phyloP scores from a whole-genome alignment of 1,284 basidiomycete genomes.

The Meira nashicola region DNA sequence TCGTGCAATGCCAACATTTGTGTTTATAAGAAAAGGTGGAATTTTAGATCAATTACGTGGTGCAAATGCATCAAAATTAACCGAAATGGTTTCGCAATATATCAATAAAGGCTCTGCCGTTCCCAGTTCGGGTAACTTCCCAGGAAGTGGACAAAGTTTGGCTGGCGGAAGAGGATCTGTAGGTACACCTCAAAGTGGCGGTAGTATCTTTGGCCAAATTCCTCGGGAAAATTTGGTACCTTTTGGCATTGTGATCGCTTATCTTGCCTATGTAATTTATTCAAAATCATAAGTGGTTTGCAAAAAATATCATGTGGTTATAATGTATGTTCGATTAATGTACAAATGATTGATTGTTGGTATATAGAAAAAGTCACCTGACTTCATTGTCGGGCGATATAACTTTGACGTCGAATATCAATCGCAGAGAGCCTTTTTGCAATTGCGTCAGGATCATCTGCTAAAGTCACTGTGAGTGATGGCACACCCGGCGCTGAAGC shows the following conservation, averaged over 20 bases:
- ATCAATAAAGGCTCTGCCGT: background rate
- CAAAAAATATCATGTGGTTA: background rate
- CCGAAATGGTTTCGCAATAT: conserved; percentile 12
- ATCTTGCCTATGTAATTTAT: conserved; percentile 14
- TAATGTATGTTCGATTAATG: background rate
- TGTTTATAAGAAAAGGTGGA: conserved; percentile 18
- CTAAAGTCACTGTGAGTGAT: conserved; percentile 17
- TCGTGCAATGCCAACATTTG: conserved; percentile 23
- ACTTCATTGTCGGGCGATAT: conserved; percentile 6
- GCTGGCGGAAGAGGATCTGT: background rate
- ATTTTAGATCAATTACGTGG: conserved; percentile 19
- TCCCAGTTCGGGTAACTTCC: background rate
- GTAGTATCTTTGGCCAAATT: background rate
- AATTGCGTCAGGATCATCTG: conserved; percentile 10
- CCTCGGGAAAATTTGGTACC: conserved; percentile 15
- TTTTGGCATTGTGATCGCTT: conserved; percentile 8
- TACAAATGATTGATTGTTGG: background rate
- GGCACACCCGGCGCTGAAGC: conserved; percentile 11
- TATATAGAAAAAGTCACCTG: too few relatives aligned
- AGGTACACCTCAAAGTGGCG: conserved; percentile 1
- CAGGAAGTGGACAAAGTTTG: conserved; percentile 14
- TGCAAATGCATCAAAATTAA: conserved; percentile 14
- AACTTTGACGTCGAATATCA: conserved; percentile 28
- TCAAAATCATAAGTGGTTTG: conserved; percentile 1
- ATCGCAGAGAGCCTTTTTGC: conserved; percentile 16